Evolutionary conservation across 345 rosid genomes (phyloP).

Genomic region (Hibiscus syriacus): DNA sequence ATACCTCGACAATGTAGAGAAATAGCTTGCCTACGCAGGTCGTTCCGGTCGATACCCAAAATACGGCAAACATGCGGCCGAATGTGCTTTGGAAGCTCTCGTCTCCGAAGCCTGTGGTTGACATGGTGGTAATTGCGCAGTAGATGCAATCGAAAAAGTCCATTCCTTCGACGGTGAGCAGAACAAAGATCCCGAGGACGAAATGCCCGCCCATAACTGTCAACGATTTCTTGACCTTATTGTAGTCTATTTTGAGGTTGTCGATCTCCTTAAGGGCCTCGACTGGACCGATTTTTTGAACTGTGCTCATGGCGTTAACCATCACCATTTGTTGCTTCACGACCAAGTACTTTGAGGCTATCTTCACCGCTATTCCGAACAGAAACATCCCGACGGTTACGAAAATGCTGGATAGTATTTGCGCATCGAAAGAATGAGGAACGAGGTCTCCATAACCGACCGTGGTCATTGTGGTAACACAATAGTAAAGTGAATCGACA

Average conservation of each 20-base stretch:
- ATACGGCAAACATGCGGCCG: constrained; percentile 5
- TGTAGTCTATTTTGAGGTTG: background rate
- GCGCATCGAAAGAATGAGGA: background rate
- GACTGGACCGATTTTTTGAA: background rate
- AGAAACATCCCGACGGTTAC: constrained; percentile 8
- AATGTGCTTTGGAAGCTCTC: constrained; percentile 7
- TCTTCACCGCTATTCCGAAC: constrained; percentile 5
- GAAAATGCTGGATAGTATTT: background rate
- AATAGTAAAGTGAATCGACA: background rate
- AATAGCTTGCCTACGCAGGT: constrained; percentile 8
- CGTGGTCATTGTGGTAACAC: constrained; percentile 12
- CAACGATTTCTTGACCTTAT: background rate
- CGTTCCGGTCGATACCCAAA: constrained; percentile 8
- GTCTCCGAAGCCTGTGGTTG: constrained; percentile 16
- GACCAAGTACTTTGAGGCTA: constrained; percentile 8
- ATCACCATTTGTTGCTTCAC: constrained; percentile 11
- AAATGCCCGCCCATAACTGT: background rate
- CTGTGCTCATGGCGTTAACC: background rate
- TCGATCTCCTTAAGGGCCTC: constrained; percentile 6
- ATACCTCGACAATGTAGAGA: constrained; percentile 8
- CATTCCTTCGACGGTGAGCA: constrained; percentile 2
- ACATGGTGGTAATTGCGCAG: constrained; percentile 6
- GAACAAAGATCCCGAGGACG: background rate
- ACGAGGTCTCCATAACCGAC: constrained; percentile 18
- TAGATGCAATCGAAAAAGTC: constrained; percentile 9